These are phyloP conservation scores for Paraconiothyrium brasiliense DNA, from an alignment of 2,329 filamentous ascomycete genomes.

Conservation along the genomic window DNA sequence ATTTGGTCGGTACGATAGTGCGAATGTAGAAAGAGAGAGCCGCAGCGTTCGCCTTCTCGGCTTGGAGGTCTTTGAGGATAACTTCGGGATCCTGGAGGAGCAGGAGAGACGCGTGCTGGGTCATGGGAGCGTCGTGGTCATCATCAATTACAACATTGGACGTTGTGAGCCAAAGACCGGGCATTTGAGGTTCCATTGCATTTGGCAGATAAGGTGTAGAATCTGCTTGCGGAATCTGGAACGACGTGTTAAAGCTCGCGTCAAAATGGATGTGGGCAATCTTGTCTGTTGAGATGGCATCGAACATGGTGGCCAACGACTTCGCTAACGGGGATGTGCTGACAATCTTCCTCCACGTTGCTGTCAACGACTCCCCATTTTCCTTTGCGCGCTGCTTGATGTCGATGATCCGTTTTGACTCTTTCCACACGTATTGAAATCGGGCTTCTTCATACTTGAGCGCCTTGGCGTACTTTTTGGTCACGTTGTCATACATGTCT, in stretches of 20 bases:
- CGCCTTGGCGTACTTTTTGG: slow-evolving; percentile 91
- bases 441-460: slow-evolving; percentile 92
- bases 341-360: slow-evolving; percentile 75
- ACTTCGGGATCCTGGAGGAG: slow-evolving; percentile 85
- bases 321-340: slow-evolving; percentile 80
- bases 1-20: slow-evolving; percentile 68
- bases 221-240: slow-evolving; percentile 69
- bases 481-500: slow-evolving; percentile 87
- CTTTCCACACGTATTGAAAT: slow-evolving; percentile 89
- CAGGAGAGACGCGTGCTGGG: slow-evolving; percentile 86
- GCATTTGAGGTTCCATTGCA: slow-evolving; percentile 73
- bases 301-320: slow-evolving; percentile 83
- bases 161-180: slow-evolving; percentile 86
- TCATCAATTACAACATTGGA: slow-evolving; percentile 78
- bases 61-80: slow-evolving; percentile 73
- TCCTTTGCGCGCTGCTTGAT: slow-evolving; percentile 86
- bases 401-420: slow-evolving; percentile 82
- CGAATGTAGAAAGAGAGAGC: slow-evolving; percentile 79
- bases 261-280: slow-evolving; percentile 86
- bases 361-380: slow-evolving; percentile 68
- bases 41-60: slow-evolving; percentile 78
- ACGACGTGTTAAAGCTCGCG: slow-evolving; percentile 66
- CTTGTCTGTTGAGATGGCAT: slow-evolving; percentile 81
- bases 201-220: slow-evolving; percentile 78
- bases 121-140: slow-evolving; percentile 72